Evolutionary conservation across 371 early-diverging fungal species (phyloP), one percentile per base, ranked within the genome.

Genomic region (Mucor piriformis): DNA sequence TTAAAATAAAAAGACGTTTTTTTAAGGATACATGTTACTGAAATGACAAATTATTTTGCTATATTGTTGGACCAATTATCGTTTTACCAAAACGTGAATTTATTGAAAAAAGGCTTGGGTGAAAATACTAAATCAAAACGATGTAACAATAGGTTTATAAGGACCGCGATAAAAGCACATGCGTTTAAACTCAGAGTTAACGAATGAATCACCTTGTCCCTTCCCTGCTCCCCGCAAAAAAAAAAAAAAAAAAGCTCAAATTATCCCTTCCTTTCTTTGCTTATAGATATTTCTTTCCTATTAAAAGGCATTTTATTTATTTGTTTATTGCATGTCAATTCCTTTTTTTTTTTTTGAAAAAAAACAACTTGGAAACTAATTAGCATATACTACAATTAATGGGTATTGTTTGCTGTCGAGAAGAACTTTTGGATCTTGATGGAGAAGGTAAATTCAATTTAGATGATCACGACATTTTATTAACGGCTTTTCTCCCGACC

Each of bases 401-500:
- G 79, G 79, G 79, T 20, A 69, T 66, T 52, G 64, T 75, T 24
- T 78, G 79, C 52, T 78, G 79, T 54, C 52, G 63, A 48, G 69
- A 75, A 67, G 72, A 67, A 35, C 52, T 38, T 37, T 50, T 78
- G 20, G 79, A 75, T 66, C 63, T 78, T 16, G 70, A 70, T 52
- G 68, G 67, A 20, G 79, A 78, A 75, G 75, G 79, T 78, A 69
- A 32, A 21, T 4, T n/a, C 38, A n/a, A 37, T 37, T 37, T n/a
- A 37, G n/a, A 37, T 11, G n/a, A n/a, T 15, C 38, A 37, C 11
- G 38, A 11, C 38, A 37, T 37, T 15, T 11, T 37, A 37, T 15
- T 29, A 29, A 29, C 29, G 8, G 8, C 8, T 29, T 29, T 8
- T 29, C 8, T 29, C 8, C n/a, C n/a, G n/a, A n/a, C n/a, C n/a